Evolutionary conservation across 495 filamentous ascomycete genomes (phyloP).

Genomic region (Penicillium dipodomyicola): DNA sequence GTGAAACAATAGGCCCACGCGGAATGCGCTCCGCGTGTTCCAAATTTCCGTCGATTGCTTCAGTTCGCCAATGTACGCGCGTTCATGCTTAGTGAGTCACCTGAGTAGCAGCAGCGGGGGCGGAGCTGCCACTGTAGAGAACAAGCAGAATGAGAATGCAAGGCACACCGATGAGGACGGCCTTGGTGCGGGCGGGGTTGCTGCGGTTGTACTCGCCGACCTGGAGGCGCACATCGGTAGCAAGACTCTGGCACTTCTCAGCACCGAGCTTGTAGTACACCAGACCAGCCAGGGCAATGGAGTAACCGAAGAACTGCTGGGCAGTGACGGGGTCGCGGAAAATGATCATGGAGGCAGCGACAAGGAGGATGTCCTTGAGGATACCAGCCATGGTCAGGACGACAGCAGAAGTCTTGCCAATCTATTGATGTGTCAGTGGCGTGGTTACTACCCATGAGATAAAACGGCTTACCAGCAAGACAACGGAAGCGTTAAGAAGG

Average conservation of each 20-base stretch:
- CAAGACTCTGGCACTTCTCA: slow-evolving; percentile 67
- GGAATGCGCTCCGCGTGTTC: slow-evolving; percentile 5
- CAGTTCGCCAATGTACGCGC: slow-evolving; percentile 5
- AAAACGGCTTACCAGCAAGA: slow-evolving; percentile 67
- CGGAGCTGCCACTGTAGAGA: slow-evolving; percentile 43
- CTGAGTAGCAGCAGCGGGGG: slow-evolving; percentile 12
- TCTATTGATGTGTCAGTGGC: slow-evolving; percentile 53
- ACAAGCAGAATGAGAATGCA: slow-evolving; percentile 57
- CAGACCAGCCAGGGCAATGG: slow-evolving; percentile 83
- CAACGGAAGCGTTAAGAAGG: slow-evolving; percentile 81
- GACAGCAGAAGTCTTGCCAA: slow-evolving; percentile 91
- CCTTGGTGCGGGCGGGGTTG: slow-evolving; percentile 66
- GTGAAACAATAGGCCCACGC: slow-evolving; percentile 15
- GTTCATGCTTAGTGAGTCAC: slow-evolving; percentile 20
- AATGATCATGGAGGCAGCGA: slow-evolving; percentile 79
- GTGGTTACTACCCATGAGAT: neutral
- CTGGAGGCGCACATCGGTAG: slow-evolving; percentile 53
- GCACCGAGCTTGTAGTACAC: slow-evolving; percentile 94
- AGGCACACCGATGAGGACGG: slow-evolving; percentile 55
- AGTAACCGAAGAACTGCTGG: slow-evolving; percentile 94
- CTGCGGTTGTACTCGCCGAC: slow-evolving; percentile 52
- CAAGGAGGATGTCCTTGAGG: slow-evolving; percentile 92
- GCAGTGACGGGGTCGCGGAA: slow-evolving; percentile 75
- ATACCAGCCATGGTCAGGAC: slow-evolving; percentile 94
- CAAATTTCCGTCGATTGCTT: slow-evolving; percentile 11